A percentile compares a stretch with the other conserved stretches of the same genome.
Evolutionary conservation across 2,329 filamentous ascomycete species (phyloP).

Genomic region (Talaromyces sp.): DNA sequence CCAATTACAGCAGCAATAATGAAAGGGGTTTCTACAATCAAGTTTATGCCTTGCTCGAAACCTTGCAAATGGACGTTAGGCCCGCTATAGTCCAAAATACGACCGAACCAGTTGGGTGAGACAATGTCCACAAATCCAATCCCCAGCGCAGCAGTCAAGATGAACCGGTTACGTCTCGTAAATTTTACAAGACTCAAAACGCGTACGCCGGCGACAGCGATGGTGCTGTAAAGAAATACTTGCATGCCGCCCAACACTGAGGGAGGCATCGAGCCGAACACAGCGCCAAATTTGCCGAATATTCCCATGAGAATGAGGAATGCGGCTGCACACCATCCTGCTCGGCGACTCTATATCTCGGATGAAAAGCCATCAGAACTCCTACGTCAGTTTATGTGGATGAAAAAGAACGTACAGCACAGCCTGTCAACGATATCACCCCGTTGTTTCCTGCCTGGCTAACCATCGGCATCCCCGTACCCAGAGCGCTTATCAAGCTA

Average conservation of each 20-base stretch:
- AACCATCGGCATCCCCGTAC: constrained; percentile 74
- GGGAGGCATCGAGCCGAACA: constrained; percentile 69
- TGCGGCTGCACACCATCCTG: constrained; percentile 71
- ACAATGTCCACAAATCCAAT: constrained; percentile 68
- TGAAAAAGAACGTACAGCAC: constrained; percentile 48
- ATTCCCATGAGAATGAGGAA: constrained; percentile 77
- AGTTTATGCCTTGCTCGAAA: constrained; percentile 44
- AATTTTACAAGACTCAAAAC: constrained; percentile 70
- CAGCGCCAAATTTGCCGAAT: constrained; percentile 77
- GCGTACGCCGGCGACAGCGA: constrained; percentile 70
- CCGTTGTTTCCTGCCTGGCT: constrained; percentile 83
- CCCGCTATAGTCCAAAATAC: constrained; percentile 68
- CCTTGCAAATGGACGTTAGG: constrained; percentile 63
- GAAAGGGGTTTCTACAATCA: constrained; percentile 26
- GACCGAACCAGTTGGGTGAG: constrained; percentile 61
- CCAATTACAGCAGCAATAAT: constrained; percentile 26
- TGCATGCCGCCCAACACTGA: constrained; percentile 67
- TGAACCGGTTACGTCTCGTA: constrained; percentile 75
- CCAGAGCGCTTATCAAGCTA: constrained; percentile 67
- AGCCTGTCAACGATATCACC: constrained; percentile 74
- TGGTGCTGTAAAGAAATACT: constrained; percentile 73
- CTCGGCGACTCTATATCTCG: constrained; percentile 58
- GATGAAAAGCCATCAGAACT: neutral
- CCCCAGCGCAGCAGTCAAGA: constrained; percentile 68
- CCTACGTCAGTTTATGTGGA: neutral